Conservation (phyloP, 352 stramenopile species). For the Pilasporangium apinafurcum region DNA sequence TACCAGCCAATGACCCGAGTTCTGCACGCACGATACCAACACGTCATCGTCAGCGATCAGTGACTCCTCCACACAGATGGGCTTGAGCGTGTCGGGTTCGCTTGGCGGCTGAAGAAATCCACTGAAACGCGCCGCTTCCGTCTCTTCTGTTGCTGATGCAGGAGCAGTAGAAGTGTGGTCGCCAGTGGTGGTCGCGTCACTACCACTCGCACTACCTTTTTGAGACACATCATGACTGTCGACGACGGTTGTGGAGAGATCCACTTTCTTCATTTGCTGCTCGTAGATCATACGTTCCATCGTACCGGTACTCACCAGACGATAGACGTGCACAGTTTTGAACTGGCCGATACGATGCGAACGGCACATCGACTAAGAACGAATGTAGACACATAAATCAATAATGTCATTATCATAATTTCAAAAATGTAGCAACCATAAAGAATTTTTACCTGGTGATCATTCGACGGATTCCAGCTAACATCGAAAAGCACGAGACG, state of each 20-base stretch:
- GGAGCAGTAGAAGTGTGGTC: neutral
- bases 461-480: slow-evolving; percentile 89
- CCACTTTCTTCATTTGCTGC: slow-evolving; percentile 86
- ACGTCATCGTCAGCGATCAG: slow-evolving; percentile 46
- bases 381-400: neutral
- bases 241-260: slow-evolving; percentile 70
- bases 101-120: slow-evolving; percentile 52
- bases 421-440: neutral
- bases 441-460: slow-evolving; percentile 83
- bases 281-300: slow-evolving; percentile 92
- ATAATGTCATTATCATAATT: neutral
- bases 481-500: slow-evolving; percentile 89
- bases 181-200: neutral
- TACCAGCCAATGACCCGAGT: slow-evolving; percentile 57
- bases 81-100: slow-evolving; percentile 17
- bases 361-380: slow-evolving; percentile 84
- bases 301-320: slow-evolving; percentile 88
- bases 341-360: slow-evolving; percentile 87
- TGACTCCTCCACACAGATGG: slow-evolving; percentile 21
- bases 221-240: slow-evolving; percentile 48
- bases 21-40: slow-evolving; percentile 48
- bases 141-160: slow-evolving; percentile 1
- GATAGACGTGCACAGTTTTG: slow-evolving; percentile 89
- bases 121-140: slow-evolving; percentile 20
- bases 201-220: too few species aligned